Percentiles rank a stretch among this genome's conserved stretches.
Evolutionary conservation across 345 rosid species (phyloP).

Genomic region (Erucastrum elatum): DNA sequence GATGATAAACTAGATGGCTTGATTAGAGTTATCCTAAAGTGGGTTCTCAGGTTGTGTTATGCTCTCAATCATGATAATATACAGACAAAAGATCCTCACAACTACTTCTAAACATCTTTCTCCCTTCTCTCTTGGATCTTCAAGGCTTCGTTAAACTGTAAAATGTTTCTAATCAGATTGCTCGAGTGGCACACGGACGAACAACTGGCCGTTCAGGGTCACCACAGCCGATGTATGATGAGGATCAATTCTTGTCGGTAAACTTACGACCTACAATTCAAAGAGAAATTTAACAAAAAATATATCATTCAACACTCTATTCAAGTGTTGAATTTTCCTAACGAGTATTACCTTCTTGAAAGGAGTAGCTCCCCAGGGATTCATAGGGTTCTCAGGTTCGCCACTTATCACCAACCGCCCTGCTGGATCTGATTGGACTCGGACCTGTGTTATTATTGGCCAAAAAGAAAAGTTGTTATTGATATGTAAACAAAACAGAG

Average conservation of each 20-base stretch:
- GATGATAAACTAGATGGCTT: too few relatives aligned
- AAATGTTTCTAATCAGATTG: slow-evolving; percentile 39
- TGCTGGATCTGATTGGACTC: slow-evolving; percentile 94
- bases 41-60: too few relatives aligned
- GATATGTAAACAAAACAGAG: slow-evolving; percentile 6
- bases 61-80: too few relatives aligned
- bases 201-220: slow-evolving; percentile 80
- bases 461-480: neutral
- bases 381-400: slow-evolving; percentile 84
- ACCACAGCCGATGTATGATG: slow-evolving; percentile 86
- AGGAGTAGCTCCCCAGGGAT: slow-evolving; percentile 94
- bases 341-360: slow-evolving; percentile 64
- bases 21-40: too few relatives aligned
- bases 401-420: slow-evolving; percentile 90
- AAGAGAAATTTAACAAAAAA: neutral
- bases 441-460: slow-evolving; percentile 53
- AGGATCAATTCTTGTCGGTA: slow-evolving; percentile 84
- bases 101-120: too few relatives aligned
- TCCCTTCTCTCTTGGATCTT: slow-evolving; percentile 3
- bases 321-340: too few relatives aligned
- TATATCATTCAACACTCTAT: slow-evolving; percentile 8
- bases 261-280: slow-evolving; percentile 61
- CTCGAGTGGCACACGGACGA: slow-evolving; percentile 76
- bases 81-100: too few relatives aligned
- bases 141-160: slow-evolving; percentile 25